Conservation (phyloP, 225 moss, liverwort and hornwort genomes). For the Pleurozium schreberi region DNA sequence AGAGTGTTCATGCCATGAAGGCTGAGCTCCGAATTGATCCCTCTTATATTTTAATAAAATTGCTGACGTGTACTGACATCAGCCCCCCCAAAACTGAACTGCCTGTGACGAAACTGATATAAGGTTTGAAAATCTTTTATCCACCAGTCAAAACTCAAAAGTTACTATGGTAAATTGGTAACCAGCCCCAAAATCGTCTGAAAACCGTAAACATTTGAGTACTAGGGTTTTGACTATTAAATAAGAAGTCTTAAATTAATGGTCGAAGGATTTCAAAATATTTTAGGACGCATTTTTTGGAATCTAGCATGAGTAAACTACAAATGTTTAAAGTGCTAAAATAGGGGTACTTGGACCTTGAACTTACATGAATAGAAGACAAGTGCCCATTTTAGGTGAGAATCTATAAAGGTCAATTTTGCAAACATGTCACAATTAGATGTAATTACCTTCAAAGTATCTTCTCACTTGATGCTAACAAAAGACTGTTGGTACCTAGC, state of each 20-base stretch:
- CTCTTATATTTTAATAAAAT: neutral
- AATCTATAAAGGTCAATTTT: neutral
- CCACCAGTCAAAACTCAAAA: no score
- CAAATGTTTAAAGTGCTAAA: neutral
- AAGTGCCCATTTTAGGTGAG: neutral
- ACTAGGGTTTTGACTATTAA: neutral
- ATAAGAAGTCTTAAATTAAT: neutral
- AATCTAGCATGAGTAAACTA: accelerated
- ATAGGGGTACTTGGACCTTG: neutral
- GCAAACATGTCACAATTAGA: neutral
- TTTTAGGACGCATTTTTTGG: neutral
- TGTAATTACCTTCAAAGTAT: neutral
- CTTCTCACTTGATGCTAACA: no score
- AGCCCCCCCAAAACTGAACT: no score
- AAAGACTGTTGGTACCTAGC: neutral
- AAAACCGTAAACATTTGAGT: neutral
- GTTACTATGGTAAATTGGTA: neutral
- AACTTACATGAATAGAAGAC: no score
- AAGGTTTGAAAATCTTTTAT: neutral
- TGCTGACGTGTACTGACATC: neutral
- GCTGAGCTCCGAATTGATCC: neutral
- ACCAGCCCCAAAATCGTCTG: accelerated
- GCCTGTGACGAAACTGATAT: neutral
- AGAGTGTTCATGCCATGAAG: neutral
- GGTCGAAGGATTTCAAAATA: neutral